phyloP scores from a whole-genome alignment of 2,329 filamentous ascomycete genomes.

The Sporothrix protearum region DNA sequence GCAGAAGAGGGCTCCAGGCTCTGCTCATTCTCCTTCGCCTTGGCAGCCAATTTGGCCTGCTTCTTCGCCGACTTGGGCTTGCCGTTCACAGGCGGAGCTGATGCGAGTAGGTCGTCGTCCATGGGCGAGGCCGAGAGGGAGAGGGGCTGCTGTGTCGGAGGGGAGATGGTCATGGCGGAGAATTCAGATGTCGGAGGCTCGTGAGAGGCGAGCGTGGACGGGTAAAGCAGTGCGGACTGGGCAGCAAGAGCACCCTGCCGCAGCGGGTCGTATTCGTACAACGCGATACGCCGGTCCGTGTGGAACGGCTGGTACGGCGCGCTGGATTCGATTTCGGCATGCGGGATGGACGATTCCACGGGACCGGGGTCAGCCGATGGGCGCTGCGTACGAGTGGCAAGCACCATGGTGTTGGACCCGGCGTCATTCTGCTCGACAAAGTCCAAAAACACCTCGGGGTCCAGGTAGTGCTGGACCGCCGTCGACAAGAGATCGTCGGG shows the following conservation, averaged over 20 bases:
- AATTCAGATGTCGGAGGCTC: slow-evolving; percentile 14
- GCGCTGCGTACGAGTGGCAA: slow-evolving; percentile 41
- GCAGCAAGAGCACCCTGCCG: background rate
- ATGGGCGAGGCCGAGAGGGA: slow-evolving; percentile 27
- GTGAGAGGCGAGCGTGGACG: background rate
- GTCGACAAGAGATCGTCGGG: slow-evolving; percentile 58
- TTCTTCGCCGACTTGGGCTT: slow-evolving; percentile 15
- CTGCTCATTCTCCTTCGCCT: background rate
- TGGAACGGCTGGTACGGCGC: slow-evolving; percentile 95
- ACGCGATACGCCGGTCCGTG: slow-evolving; percentile 77
- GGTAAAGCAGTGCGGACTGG: background rate
- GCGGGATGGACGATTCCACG: slow-evolving; percentile 63
- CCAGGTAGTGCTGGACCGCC: slow-evolving; percentile 54
- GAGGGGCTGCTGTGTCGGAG: slow-evolving; percentile 38
- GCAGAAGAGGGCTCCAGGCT: background rate
- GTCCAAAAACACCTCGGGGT: slow-evolving; percentile 55
- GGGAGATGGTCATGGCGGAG: slow-evolving; percentile 1
- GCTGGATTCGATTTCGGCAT: slow-evolving; percentile 91
- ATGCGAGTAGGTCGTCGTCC: slow-evolving; percentile 1
- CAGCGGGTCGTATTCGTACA: slow-evolving; percentile 59
- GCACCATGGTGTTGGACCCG: slow-evolving; percentile 54
- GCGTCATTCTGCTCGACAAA: slow-evolving; percentile 52
- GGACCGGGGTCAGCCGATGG: slow-evolving; percentile 39
- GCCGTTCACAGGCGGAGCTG: background rate
- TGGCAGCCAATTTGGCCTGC: slow-evolving; percentile 17